Evolutionary conservation across 2,329 filamentous ascomycete genomes (phyloP).

Genomic region (Diaporthe capsici): DNA sequence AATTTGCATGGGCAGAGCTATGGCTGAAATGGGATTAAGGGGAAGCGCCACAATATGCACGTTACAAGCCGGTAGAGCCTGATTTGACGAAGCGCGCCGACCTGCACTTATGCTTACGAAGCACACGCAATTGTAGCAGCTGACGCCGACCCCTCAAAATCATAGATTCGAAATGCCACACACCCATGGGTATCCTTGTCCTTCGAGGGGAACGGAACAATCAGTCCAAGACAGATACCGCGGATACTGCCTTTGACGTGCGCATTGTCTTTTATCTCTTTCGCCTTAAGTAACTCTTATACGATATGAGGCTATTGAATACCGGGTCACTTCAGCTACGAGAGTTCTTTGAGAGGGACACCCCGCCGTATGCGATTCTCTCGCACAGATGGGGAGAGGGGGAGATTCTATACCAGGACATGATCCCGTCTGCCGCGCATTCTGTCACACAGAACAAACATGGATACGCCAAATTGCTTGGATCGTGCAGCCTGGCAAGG

Average conservation of each 20-base stretch:
- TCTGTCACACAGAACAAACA: not conserved
- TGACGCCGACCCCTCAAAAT: not conserved
- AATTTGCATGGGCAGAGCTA: no score
- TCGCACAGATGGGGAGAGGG: not conserved
- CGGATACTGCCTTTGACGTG: not conserved
- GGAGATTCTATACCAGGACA: not conserved
- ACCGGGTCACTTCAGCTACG: not conserved
- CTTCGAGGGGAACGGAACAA: accelerated
- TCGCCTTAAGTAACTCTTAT: not conserved
- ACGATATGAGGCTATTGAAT: not conserved
- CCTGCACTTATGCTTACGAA: not conserved
- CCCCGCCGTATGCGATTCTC: slow-evolving; percentile 1
- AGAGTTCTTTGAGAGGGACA: not conserved
- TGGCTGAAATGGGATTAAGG: not conserved
- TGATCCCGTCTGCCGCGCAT: not conserved
- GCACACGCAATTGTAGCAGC: not conserved
- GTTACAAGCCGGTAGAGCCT: not conserved
- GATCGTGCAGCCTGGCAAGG: not conserved
- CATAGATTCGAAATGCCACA: accelerated
- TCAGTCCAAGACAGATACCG: not conserved
- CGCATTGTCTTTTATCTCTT: not conserved
- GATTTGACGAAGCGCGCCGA: not conserved
- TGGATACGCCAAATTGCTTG: not conserved
- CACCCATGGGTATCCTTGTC: accelerated
- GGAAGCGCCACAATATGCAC: not conserved